These are phyloP conservation scores for Scleroderma citrinum DNA, from an alignment of 768 basidiomycete species.

Conservation along the genomic window DNA sequence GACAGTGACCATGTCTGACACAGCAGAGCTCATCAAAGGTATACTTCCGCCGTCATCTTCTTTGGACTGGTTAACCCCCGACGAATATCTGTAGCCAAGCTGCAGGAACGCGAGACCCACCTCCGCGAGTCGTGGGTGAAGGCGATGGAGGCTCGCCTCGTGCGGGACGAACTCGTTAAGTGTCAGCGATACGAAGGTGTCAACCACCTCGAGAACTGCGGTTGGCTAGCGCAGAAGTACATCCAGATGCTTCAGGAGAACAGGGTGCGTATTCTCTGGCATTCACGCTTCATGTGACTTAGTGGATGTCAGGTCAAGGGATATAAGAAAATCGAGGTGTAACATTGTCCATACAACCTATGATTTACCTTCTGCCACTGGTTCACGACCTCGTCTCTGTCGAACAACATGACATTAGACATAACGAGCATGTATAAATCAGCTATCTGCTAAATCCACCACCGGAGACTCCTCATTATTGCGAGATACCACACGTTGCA, in stretches of 20 bases:
- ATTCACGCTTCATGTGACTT: background rate
- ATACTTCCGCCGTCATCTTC: background rate
- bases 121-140: constrained; percentile 92
- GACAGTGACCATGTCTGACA: constrained; percentile 23
- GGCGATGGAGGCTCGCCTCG: constrained; percentile 88
- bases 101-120: constrained; percentile 64
- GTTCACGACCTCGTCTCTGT: background rate
- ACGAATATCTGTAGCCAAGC: constrained; percentile 40
- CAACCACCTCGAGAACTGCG: constrained; percentile 87
- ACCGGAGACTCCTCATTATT: background rate
- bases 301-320: constrained; percentile 61
- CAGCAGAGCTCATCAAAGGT: constrained; percentile 30
- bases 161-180: constrained; percentile 81
- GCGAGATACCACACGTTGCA: background rate
- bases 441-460: constrained; percentile 1
- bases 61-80: background rate
- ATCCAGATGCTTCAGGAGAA: constrained; percentile 70
- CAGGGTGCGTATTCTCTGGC: constrained; percentile 49
- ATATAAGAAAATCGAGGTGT: constrained; percentile 71
- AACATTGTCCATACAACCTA: constrained; percentile 1
- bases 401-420: background rate
- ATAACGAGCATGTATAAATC: constrained; percentile 5
- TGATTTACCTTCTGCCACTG: no score
- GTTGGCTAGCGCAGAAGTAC: constrained; percentile 81
- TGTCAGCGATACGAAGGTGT: constrained; percentile 90